phyloP scores from a whole-genome alignment of 176 grass and related monocot genomes.

The Elaeis guineensis region DNA sequence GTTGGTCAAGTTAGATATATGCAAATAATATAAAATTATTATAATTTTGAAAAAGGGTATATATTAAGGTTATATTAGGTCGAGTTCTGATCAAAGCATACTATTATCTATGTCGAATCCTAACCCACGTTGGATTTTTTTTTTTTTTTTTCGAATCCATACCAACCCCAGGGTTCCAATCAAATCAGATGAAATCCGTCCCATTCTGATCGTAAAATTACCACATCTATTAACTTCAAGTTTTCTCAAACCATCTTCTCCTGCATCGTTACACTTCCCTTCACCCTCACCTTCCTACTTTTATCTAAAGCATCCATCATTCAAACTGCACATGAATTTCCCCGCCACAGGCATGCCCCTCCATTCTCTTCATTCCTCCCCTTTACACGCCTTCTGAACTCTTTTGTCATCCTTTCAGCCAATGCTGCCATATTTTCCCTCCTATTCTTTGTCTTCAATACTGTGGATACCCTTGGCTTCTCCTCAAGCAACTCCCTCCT shows the following conservation, averaged over 20 bases:
- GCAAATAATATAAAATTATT: too few species aligned
- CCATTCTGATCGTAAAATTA: too few species aligned
- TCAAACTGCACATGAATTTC: slow-evolving; percentile 30
- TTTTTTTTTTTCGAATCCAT: too few species aligned
- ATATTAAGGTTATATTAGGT: too few species aligned
- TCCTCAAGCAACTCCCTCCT: slow-evolving; percentile 25
- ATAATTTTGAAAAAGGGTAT: too few species aligned
- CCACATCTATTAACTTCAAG: too few species aligned
- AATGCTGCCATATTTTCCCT: slow-evolving; percentile 76
- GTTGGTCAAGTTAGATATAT: too few species aligned
- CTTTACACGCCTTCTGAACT: slow-evolving; percentile 54
- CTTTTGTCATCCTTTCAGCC: slow-evolving; percentile 50
- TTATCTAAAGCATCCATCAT: slow-evolving; percentile 64
- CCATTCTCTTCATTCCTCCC: slow-evolving; percentile 13
- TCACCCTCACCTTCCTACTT: slow-evolving; percentile 56
- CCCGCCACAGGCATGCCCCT: not conserved
- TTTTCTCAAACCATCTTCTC: slow-evolving; percentile 78
- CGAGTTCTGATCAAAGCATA: too few species aligned
- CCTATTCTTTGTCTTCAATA: slow-evolving; percentile 56
- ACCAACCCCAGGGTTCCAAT: too few species aligned
- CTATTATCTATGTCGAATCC: too few species aligned
- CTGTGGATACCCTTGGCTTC: slow-evolving; percentile 33
- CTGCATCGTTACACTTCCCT: slow-evolving; percentile 45
- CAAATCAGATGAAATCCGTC: too few species aligned
- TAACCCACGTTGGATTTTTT: too few species aligned